Percentiles rank a stretch among this genome's conserved stretches.
Conservation (phyloP, 306 rosid genomes). For the Lablab purpureus region DNA sequence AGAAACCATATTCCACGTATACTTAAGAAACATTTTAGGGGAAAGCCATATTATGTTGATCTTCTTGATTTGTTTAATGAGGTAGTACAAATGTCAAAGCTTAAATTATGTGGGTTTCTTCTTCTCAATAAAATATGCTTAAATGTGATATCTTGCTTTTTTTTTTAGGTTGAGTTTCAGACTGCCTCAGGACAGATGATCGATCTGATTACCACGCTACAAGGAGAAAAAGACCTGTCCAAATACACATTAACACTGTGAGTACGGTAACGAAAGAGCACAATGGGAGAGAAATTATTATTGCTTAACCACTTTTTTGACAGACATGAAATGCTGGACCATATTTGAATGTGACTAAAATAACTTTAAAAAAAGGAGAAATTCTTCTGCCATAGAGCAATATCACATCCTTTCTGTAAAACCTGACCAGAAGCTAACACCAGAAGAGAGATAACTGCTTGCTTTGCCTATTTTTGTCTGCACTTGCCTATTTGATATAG, state of each 20-base stretch:
- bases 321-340: slow-evolving; percentile 14
- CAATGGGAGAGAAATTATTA: neutral
- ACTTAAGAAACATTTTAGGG: slow-evolving; percentile 83
- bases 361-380: slow-evolving; percentile 17
- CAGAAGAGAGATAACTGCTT: slow-evolving; percentile 23
- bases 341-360: slow-evolving; percentile 11
- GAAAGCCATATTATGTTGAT: slow-evolving; percentile 80
- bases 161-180: slow-evolving; percentile 88
- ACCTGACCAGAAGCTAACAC: neutral
- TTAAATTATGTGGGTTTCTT: slow-evolving; percentile 39
- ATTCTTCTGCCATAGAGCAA: slow-evolving; percentile 1
- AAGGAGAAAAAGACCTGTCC: slow-evolving; percentile 90
- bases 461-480: too few relatives aligned
- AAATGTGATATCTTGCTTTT: slow-evolving; percentile 1
- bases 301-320: slow-evolving; percentile 25
- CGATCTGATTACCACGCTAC: slow-evolving; percentile 86
- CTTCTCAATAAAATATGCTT: slow-evolving; percentile 37
- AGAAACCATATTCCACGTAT: slow-evolving; percentile 82
- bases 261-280: slow-evolving; percentile 47
- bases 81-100: slow-evolving; percentile 55
- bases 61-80: slow-evolving; percentile 88
- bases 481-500: neutral
- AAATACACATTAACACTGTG: slow-evolving; percentile 85
- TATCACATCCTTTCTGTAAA: slow-evolving; percentile 5
- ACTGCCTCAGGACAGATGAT: slow-evolving; percentile 98